Evolutionary conservation across 208 protist species (phyloP).

Genomic region (Leishmania mexicana): DNA sequence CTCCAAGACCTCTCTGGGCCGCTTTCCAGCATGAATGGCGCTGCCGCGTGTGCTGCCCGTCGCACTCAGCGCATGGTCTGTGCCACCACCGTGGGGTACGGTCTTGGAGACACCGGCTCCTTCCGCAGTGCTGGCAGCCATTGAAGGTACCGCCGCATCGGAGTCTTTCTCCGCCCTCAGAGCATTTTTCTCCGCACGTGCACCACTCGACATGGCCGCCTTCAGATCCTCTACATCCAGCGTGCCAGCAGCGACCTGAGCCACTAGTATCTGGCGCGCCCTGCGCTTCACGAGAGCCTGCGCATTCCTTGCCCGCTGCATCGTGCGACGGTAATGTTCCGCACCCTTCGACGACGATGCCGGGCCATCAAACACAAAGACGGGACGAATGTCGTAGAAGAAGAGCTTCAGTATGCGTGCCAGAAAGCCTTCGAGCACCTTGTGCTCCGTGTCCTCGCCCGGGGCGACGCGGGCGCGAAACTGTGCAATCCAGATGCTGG

Average conservation of each 20-base stretch:
- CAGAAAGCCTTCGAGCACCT: constrained; percentile 80
- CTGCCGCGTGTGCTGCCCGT: constrained; percentile 1
- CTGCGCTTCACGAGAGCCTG: constrained; percentile 44
- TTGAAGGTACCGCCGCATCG: neutral
- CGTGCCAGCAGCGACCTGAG: constrained; percentile 63
- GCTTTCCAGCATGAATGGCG: neutral
- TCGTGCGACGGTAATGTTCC: constrained; percentile 60
- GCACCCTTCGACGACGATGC: constrained; percentile 57
- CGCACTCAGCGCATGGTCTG: neutral
- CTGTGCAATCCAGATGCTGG: constrained; percentile 90
- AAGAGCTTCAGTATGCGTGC: constrained; percentile 86
- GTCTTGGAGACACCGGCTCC: neutral
- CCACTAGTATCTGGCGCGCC: constrained; percentile 71
- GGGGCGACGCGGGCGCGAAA: constrained; percentile 55
- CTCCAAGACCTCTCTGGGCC: neutral
- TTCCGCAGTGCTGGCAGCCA: neutral
- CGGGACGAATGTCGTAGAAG: constrained; percentile 84
- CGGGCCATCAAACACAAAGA: constrained; percentile 90
- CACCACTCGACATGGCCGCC: neutral
- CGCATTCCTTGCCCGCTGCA: constrained; percentile 37
- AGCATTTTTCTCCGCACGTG: neutral
- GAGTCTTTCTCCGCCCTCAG: neutral
- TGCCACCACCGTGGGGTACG: neutral
- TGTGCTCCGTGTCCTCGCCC: constrained; percentile 55
- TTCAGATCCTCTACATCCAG: constrained; percentile 42